These are phyloP conservation scores for Candida dajiaensis DNA, from an alignment of 805 yeast species.

Conservation along the genomic window DNA sequence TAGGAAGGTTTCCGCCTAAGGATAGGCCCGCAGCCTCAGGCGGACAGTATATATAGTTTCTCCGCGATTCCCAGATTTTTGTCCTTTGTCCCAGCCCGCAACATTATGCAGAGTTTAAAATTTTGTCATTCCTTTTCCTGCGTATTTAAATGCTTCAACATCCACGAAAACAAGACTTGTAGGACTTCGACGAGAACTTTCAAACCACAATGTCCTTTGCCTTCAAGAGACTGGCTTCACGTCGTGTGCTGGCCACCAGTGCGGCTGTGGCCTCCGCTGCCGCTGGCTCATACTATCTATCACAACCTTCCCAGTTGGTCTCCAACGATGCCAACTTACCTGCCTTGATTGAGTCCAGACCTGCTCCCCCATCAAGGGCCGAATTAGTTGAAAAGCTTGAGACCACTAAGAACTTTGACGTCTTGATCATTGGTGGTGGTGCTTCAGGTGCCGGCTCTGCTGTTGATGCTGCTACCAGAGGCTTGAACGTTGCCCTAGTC, in stretches of 20 bases:
- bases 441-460: conserved; percentile 95
- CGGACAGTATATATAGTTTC: neutral
- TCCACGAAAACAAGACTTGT: neutral
- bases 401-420: conserved; percentile 55
- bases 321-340: conserved; percentile 18
- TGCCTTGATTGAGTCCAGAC: conserved; percentile 37
- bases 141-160: neutral
- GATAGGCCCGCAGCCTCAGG: too few relatives aligned
- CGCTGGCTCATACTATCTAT: conserved; percentile 10
- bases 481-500: conserved; percentile 79
- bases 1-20: neutral
- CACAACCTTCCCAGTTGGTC: conserved; percentile 6
- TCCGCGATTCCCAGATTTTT: neutral
- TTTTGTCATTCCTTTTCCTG: neutral
- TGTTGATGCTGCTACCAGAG: conserved; percentile 85
- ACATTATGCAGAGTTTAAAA: conserved; percentile 3
- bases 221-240: conserved; percentile 21
- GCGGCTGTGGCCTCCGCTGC: conserved; percentile 20
- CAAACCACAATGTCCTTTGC: conserved; percentile 19
- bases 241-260: conserved; percentile 20
- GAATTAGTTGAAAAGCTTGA: conserved; percentile 45
- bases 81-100: conserved; percentile 1
- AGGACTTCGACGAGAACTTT: neutral
- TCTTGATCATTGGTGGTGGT: conserved; percentile 92
- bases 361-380: conserved; percentile 51